A percentile compares a stretch with the other conserved stretches of the same genome.
Conservation (phyloP, 176 grass and related monocot genomes). For the maize (Zea mays) region DNA sequence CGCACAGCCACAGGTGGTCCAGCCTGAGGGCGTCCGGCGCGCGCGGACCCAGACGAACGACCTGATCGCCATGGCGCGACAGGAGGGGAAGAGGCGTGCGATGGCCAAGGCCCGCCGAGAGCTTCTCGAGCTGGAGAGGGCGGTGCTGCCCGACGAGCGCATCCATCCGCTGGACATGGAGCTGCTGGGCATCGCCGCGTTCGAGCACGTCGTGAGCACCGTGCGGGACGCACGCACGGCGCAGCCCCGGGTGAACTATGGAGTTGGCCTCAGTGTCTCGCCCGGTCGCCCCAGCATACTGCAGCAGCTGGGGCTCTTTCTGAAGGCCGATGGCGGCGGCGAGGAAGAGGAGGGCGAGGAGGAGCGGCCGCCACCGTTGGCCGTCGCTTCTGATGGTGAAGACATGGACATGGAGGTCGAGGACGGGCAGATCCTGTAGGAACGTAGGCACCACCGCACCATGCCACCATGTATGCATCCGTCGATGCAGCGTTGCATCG, state of each 20-base stretch:
- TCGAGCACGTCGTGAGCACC: slow-evolving; percentile 47
- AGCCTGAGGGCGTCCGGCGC: background rate
- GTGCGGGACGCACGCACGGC: background rate
- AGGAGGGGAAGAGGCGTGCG: background rate
- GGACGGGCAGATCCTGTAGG: slow-evolving; percentile 41
- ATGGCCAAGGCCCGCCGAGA: slow-evolving; percentile 13
- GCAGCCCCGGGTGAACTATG: background rate
- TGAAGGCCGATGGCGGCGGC: background rate
- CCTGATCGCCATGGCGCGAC: slow-evolving; percentile 31
- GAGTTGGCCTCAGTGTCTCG: background rate
- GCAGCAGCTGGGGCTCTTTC: slow-evolving; percentile 43
- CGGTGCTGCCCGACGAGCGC: background rate
- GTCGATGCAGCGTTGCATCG: background rate
- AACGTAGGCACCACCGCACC: slow-evolving; percentile 7
- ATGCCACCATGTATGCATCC: background rate
- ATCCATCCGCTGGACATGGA: slow-evolving; percentile 39
- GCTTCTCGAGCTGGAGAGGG: slow-evolving; percentile 19
- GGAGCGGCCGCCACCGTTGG: background rate
- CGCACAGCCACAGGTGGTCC: background rate
- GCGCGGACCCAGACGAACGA: background rate
- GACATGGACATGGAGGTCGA: slow-evolving; percentile 32
- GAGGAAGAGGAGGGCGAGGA: background rate
- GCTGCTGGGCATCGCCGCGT: slow-evolving; percentile 28
- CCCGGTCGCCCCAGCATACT: slow-evolving; percentile 8
- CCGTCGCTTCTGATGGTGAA: background rate